Evolutionary conservation across 345 rosid genomes (phyloP), one percentile per base, ranked within the genome.

Genomic region (Acer campestre): DNA sequence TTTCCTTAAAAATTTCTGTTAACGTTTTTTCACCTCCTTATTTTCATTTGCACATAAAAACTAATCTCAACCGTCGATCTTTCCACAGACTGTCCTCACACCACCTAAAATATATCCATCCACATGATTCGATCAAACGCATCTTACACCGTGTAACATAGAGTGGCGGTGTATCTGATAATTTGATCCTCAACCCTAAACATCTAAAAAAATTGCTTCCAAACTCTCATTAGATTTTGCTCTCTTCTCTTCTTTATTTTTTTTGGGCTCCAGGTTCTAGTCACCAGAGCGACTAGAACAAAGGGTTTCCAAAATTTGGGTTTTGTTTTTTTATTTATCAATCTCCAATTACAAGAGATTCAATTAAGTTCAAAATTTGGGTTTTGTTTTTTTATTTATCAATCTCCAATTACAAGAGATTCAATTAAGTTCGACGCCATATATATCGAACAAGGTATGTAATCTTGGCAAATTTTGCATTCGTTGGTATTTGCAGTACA

Each of bases 131-230:
- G 16, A 65, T 65, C 23, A 35, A 31, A 13, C 13, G 10, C 59
- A 40, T 0, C 10, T 7, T 59, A 23, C 59, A 71, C 40, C 6
- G 7, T 12, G 10, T 20, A 35, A 10, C 31, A 7, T 68, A 53
- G 10, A 69, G 71, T 38, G 69, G 62, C 78, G 56, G 14, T n/a
- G 6, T 74, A 83, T 53, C 63, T 14, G 53, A 80, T 70, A 48
- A 31, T 10, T 74, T 35, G 38, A 4, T 35, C 49, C 59, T 61
- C 70, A 73, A 78, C 81, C 86, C 84, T 79, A 78, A 78, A 56
- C 69, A 61, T 23, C 20, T 25, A n/a, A 58, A 12, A 65, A 67
- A 72, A 61, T 16, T 38, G 51, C 70, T 25, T 16, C 53, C 23
- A 38, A 22, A 7, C 49, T 42, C 23, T 65, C 55, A 44, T 44